Base-by-base conservation (phyloP, 495 filamentous ascomycete genomes). In the Aspergillus cavernicola region DNA sequence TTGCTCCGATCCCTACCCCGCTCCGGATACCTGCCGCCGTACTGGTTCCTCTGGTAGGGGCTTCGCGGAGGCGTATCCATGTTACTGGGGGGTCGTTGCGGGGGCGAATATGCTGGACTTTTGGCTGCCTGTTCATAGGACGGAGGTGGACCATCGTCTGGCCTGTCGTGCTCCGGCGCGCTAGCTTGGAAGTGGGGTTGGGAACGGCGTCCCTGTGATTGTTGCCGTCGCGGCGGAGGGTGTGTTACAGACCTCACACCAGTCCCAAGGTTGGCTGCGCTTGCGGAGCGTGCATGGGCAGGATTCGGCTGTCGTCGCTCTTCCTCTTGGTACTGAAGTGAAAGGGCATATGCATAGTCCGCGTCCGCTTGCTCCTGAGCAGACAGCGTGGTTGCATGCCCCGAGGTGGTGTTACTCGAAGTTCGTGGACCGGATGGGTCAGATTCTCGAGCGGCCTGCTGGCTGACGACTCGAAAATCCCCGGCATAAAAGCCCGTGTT, bases 391-490 rank as follows among this genome's bases (percentile, higher is more conserved):
- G 56, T 47, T 18, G 43, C 36, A 3, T 53, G 33, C 3, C 53
- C 45, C 1, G 52, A 33, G 15, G 55, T 6, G 20, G 54, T 38
- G 23, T 60, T 49, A 46, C 66, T 73, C n/a, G 71, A 69, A 12
- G 57, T 59, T 32, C 61, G 58, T 16, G 66, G 66, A 12, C 58
- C 64, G 6, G 60, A 62, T 8, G 58, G 64, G 20, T 57, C 64
- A 4, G 61, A 42, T 0, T 50, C 38, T 18, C 32, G 66, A 10
- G 71, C 54, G 20, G 69, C 53, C 20, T 59, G 64, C 58, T 83
- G 74, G 18, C 91, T 85, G 15, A 97, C 90, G 5, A 85, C 74
- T 19, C 90, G 82, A 72, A 97, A 97, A 65, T 97, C 93, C 10
- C 93, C 93, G 10, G 89, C 85, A 48, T 89, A 88, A 60, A 95